Percentiles rank a stretch among this genome's conserved stretches.
Conservation (phyloP, 805 yeast genomes). For the Yarrowia sp. region DNA sequence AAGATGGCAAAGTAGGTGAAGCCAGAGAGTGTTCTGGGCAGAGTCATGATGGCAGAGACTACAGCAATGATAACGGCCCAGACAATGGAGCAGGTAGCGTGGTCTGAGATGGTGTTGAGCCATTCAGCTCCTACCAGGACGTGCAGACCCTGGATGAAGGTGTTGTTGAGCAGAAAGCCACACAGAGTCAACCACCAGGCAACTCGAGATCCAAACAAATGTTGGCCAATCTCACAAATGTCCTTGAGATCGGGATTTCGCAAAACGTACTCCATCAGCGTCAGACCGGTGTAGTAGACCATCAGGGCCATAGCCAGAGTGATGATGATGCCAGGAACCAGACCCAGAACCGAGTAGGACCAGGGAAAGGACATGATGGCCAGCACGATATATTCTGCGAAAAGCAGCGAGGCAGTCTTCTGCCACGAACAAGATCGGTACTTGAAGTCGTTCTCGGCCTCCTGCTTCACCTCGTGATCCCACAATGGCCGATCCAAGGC, state of each 20-base stretch:
- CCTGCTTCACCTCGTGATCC: constrained; percentile 27
- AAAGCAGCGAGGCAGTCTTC: constrained; percentile 56
- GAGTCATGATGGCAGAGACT: constrained; percentile 49
- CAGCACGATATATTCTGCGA: constrained; percentile 58
- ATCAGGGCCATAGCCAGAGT: constrained; percentile 51
- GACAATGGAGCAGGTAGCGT: constrained; percentile 51
- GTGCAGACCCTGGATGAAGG: constrained; percentile 57
- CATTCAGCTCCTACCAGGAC: constrained; percentile 59
- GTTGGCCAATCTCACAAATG: constrained; percentile 59
- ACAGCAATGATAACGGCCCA: constrained; percentile 50
- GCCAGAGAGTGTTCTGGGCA: constrained; percentile 55
- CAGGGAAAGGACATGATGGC: constrained; percentile 67
- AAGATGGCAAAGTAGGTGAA: constrained; percentile 52
- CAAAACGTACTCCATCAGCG: constrained; percentile 53
- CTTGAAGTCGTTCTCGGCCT: constrained; percentile 39
- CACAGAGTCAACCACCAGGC: constrained; percentile 58
- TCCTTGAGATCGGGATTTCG: constrained; percentile 50
- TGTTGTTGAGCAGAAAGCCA: constrained; percentile 53
- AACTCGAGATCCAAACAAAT: constrained; percentile 46
- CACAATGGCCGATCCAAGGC: constrained; percentile 14
- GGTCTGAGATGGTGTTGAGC: constrained; percentile 52
- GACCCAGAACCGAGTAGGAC: constrained; percentile 58
- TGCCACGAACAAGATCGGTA: constrained; percentile 56
- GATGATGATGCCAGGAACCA: constrained; percentile 55
- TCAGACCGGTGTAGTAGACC: constrained; percentile 55